phyloP scores from a whole-genome alignment of 345 rosid species.

The Eucalyptus pauciflora region DNA sequence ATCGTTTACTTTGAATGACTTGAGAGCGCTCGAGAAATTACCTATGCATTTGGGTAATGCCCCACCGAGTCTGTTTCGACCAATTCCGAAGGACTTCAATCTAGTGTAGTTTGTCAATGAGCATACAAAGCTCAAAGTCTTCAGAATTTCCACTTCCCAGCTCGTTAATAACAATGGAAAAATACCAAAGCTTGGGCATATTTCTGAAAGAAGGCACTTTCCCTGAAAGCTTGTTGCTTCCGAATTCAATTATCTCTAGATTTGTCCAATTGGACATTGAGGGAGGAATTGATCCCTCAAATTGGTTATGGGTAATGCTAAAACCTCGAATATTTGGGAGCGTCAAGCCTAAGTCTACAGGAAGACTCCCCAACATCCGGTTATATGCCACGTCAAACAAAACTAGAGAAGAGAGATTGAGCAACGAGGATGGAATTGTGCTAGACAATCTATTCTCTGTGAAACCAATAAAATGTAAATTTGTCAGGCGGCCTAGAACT shows the following conservation, averaged over 20 bases:
- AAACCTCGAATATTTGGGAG: no score
- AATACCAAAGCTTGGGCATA: rapidly evolving
- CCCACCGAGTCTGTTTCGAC: not conserved
- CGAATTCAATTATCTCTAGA: rapidly evolving
- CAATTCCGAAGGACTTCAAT: rapidly evolving
- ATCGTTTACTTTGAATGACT: rapidly evolving
- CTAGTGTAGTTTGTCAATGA: not conserved
- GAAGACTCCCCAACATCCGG: rapidly evolving
- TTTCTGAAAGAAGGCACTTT: no score
- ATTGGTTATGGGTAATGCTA: rapidly evolving
- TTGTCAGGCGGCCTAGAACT: no score
- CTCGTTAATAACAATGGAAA: rapidly evolving
- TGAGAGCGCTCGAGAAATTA: not conserved
- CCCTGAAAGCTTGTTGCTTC: rapidly evolving
- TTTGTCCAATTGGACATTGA: no score
- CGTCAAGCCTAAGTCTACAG: rapidly evolving
- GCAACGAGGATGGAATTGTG: no score
- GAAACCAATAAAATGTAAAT: rapidly evolving
- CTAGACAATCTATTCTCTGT: rapidly evolving
- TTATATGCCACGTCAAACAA: rapidly evolving
- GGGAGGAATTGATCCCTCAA: not conserved
- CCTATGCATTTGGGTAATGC: not conserved
- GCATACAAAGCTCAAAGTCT: conserved; percentile 3
- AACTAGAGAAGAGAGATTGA: no score
- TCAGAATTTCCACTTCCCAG: no score